Evolutionary conservation across 371 early-diverging fungal genomes (phyloP).

Genomic region (Mucor irregularis): DNA sequence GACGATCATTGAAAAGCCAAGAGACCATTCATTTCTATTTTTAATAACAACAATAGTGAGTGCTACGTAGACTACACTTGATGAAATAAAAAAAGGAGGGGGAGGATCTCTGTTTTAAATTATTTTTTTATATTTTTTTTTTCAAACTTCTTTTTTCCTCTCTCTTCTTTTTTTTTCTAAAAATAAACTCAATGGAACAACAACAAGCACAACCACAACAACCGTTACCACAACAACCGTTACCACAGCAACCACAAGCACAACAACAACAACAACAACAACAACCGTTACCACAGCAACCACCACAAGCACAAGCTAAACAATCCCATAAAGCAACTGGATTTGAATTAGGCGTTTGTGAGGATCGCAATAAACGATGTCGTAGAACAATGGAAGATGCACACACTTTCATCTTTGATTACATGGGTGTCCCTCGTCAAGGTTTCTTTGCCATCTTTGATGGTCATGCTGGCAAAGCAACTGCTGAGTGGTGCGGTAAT

Average conservation of each 20-base stretch:
- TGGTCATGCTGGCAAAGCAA: conserved; percentile 96
- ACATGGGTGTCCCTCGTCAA: conserved; percentile 75
- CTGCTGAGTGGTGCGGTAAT: conserved; percentile 95
- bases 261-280: not conserved
- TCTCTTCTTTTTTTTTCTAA: conserved; percentile 2
- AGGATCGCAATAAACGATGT: conserved; percentile 88
- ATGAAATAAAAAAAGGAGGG: not conserved
- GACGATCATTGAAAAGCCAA: too few relatives aligned
- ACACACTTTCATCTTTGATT: conserved; percentile 83
- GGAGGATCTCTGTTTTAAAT: not conserved
- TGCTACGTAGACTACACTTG: too few relatives aligned
- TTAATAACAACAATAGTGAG: too few relatives aligned
- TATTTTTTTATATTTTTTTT: not conserved
- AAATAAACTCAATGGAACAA: conserved; percentile 1
- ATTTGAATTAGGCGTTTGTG: conserved; percentile 69
- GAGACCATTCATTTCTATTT: too few relatives aligned
- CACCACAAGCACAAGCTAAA: conserved; percentile 1
- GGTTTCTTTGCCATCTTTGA: conserved; percentile 96
- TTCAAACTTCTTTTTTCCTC: not conserved
- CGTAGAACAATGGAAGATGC: conserved; percentile 98
- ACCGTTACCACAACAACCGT: too few relatives aligned
- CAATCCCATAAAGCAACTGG: conserved; percentile 30
- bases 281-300: too few relatives aligned
- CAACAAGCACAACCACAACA: too few relatives aligned
- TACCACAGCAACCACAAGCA: not conserved